Evolutionary conservation across 345 rosid species (phyloP).

Genomic region (Pistacia integerrima): DNA sequence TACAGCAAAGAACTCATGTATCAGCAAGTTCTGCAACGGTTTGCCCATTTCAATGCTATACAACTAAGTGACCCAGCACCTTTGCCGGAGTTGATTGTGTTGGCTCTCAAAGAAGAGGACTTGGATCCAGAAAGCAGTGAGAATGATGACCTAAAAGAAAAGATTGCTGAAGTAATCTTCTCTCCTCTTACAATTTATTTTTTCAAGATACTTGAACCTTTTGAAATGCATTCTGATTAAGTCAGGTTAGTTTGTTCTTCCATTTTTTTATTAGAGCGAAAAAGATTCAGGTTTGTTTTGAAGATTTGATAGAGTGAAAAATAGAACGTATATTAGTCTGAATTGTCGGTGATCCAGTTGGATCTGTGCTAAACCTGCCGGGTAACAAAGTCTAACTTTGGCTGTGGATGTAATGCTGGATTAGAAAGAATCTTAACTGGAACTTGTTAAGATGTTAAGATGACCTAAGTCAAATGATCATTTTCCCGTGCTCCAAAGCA

Average conservation of each 20-base stretch:
- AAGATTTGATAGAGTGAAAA: background rate
- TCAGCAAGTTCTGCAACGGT: conserved; percentile 86
- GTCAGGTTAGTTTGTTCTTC: background rate
- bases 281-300: background rate
- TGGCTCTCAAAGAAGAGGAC: conserved; percentile 94
- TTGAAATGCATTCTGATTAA: background rate
- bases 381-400: background rate
- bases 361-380: background rate
- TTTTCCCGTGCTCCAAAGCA: background rate
- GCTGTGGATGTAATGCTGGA: too few relatives aligned
- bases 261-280: background rate
- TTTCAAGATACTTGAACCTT: conserved; percentile 7
- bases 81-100: conserved; percentile 61
- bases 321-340: background rate
- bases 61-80: conserved; percentile 88
- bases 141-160: conserved; percentile 72
- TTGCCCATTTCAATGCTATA: conserved; percentile 86
- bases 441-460: background rate
- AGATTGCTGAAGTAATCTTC: conserved; percentile 76
- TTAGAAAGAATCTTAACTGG: too few relatives aligned
- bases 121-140: conserved; percentile 55
- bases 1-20: conserved; percentile 97
- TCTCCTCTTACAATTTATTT: conserved; percentile 12
- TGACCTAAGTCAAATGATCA: background rate
- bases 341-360: background rate